A percentile compares a stretch with the other conserved stretches of the same genome.
Conservation (phyloP, 352 stramenopile genomes). For the Elongisporangium senticosum region DNA sequence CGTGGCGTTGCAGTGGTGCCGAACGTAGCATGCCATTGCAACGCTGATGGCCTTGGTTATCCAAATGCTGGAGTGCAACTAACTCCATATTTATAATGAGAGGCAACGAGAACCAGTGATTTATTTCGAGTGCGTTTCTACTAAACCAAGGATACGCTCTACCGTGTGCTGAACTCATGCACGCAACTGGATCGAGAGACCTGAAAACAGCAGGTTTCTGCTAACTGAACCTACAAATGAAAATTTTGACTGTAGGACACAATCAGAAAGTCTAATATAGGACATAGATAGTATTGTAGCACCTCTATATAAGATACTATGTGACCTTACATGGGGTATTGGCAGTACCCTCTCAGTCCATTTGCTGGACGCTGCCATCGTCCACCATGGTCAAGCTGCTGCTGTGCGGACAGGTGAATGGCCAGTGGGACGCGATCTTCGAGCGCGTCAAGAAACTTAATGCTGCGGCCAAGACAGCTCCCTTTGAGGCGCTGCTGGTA, state of each 20-base stretch:
- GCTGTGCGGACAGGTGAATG: slow-evolving; percentile 60
- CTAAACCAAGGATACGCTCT: no score
- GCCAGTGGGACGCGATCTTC: slow-evolving; percentile 57
- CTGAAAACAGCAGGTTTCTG: background rate
- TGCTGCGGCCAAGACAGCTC: slow-evolving; percentile 34
- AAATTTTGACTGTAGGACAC: background rate
- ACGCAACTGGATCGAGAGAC: background rate
- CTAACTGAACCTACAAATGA: background rate
- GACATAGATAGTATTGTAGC: background rate
- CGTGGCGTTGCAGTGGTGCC: background rate
- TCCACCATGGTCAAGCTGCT: slow-evolving; percentile 64
- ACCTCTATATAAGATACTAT: background rate
- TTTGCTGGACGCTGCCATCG: background rate
- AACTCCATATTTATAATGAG: background rate
- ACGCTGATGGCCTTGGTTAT: background rate
- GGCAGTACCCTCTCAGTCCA: background rate
- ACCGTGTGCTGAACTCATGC: background rate
- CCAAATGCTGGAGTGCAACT: background rate
- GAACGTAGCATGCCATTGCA: background rate
- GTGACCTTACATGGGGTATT: background rate
- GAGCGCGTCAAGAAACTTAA: slow-evolving; percentile 72
- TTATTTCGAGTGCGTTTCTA: background rate
- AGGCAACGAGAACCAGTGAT: background rate
- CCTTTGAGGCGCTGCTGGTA: slow-evolving; percentile 61
- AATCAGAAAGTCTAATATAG: background rate